Evolutionary conservation across 192 early-diverging fungal genomes (phyloP).

Genomic region (Podila epigama): DNA sequence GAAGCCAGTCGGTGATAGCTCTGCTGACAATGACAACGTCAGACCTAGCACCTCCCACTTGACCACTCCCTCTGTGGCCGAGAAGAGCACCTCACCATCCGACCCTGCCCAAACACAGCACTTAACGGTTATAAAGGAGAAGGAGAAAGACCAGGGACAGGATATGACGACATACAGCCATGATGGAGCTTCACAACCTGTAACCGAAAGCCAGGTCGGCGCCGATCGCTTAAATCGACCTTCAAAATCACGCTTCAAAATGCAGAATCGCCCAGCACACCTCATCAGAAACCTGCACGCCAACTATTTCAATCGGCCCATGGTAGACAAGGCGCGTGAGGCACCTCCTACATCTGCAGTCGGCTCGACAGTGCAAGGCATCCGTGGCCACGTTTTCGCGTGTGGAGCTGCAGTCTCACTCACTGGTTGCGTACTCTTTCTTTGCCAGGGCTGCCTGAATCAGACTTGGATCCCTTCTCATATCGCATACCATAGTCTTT

Average conservation of each 20-base stretch:
- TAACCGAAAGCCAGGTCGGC: no score
- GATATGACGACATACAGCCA: no score
- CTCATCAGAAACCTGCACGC: slow-evolving; percentile 48
- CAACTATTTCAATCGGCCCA: slow-evolving; percentile 21
- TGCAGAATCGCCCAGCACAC: slow-evolving; percentile 28
- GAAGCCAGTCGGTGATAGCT: no score
- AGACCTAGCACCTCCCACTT: no score
- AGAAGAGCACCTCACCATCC: no score
- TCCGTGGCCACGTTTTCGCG: slow-evolving; percentile 28
- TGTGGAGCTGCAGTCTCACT: slow-evolving; percentile 21
- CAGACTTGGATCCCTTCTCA: slow-evolving; percentile 4
- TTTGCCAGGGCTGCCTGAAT: slow-evolving; percentile 4
- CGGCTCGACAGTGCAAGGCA: slow-evolving; percentile 3
- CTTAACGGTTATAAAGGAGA: no score
- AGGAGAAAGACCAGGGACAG: no score
- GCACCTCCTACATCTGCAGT: not conserved
- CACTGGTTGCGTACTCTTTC: slow-evolving; percentile 26
- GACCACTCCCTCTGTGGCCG: no score
- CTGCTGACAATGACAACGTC: no score
- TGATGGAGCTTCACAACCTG: no score
- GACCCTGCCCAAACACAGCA: no score
- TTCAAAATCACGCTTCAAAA: slow-evolving; percentile 9
- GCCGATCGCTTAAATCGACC: not conserved
- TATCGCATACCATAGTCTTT: slow-evolving; percentile 25
- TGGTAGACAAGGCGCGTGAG: not conserved